Evolutionary conservation across 2,329 filamentous ascomycete species (phyloP).

Genomic region (Ophiostoma tasmaniense): DNA sequence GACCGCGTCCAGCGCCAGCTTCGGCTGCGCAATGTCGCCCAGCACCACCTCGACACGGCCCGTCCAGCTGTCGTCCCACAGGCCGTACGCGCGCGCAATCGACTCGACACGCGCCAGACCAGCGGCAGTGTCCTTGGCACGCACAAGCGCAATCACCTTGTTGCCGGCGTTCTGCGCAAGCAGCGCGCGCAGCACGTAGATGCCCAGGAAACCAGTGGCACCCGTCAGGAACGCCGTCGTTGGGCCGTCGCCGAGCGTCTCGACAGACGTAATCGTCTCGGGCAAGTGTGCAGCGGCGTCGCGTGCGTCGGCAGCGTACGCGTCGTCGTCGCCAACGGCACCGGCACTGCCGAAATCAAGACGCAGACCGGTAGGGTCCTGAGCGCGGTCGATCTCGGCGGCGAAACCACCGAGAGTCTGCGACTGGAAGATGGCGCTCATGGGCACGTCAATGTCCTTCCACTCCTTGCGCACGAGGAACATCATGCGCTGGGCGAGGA

Average conservation of each 20-base stretch:
- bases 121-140: conserved; percentile 50
- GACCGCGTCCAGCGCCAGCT: conserved; percentile 60
- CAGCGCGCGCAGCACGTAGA: conserved; percentile 69
- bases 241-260: conserved; percentile 17
- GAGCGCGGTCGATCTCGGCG: conserved; percentile 35
- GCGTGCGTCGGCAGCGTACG: conserved; percentile 17
- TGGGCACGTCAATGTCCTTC: conserved; percentile 47
- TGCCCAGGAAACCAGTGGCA: conserved; percentile 81
- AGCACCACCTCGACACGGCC: conserved; percentile 55
- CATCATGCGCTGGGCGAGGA: conserved; percentile 73
- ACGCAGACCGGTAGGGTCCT: conserved; percentile 20
- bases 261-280: conserved; percentile 20
- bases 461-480: conserved; percentile 48
- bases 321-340: conserved; percentile 18
- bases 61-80: conserved; percentile 51
- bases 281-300: conserved; percentile 20
- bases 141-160: conserved; percentile 67
- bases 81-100: conserved; percentile 58
- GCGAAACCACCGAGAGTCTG: conserved; percentile 43
- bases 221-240: conserved; percentile 73
- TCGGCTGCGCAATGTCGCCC: conserved; percentile 65
- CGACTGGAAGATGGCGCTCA: conserved; percentile 61
- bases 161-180: conserved; percentile 50
- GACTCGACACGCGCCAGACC: conserved; percentile 39
- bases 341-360: conserved; percentile 13